Percentiles rank a stretch among this genome's conserved stretches.
These are phyloP conservation scores for Eleusine coracana DNA, from an alignment of 176 grass and related monocot species.

Conservation along the genomic window DNA sequence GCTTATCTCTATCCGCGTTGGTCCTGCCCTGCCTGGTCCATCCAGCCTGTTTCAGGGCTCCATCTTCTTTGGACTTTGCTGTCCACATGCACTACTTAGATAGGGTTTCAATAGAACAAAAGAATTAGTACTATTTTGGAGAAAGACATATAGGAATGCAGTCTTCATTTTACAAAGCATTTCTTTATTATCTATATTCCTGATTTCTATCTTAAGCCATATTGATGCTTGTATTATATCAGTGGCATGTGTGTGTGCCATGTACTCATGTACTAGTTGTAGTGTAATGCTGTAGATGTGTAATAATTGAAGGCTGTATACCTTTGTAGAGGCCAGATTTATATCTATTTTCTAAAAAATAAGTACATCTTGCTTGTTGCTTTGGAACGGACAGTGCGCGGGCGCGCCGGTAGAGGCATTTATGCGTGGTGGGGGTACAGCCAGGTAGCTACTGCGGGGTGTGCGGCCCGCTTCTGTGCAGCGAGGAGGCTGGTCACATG, in stretches of 20 bases:
- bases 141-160: background rate
- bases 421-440: conserved; percentile 17
- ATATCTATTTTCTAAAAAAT: too few relatives aligned
- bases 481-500: conserved; percentile 18
- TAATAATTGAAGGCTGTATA: too few relatives aligned
- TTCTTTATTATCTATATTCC: too few relatives aligned
- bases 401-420: background rate
- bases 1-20: background rate
- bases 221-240: too few relatives aligned
- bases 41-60: background rate
- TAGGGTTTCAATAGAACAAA: background rate
- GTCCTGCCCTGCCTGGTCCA: background rate
- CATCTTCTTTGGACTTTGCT: background rate
- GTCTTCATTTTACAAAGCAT: background rate
- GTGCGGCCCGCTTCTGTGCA: conserved; percentile 11
- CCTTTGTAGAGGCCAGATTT: too few relatives aligned
- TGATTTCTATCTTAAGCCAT: background rate
- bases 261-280: background rate
- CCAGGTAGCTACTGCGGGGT: background rate
- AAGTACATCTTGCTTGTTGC: background rate
- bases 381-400: conserved; percentile 11
- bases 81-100: background rate
- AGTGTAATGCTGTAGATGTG: too few relatives aligned
- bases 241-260: too few relatives aligned
- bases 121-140: background rate